A percentile compares a stretch with the other conserved stretches of the same genome.
These are phyloP conservation scores for Tardiomyces digboiensis DNA, from an alignment of 1,139 yeast species.

Conservation along the genomic window DNA sequence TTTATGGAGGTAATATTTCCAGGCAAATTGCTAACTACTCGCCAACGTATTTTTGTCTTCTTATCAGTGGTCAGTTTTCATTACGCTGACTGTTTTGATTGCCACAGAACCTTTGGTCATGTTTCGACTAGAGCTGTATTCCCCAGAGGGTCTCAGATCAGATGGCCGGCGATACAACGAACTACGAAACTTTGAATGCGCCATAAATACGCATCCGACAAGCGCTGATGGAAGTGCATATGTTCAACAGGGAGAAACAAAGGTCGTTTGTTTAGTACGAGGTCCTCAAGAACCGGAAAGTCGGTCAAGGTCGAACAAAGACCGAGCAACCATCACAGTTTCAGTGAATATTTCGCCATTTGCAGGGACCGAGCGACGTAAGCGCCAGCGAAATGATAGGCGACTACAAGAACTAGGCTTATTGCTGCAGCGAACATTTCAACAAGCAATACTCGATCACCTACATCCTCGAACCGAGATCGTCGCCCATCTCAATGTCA, in stretches of 20 bases:
- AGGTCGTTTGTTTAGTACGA: slow-evolving; percentile 72
- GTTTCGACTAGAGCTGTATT: slow-evolving; percentile 72
- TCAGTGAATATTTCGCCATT: slow-evolving; percentile 70
- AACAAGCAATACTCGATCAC: slow-evolving; percentile 65
- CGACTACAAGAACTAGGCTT: slow-evolving; percentile 70
- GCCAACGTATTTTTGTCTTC: too few species aligned
- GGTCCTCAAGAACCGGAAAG: slow-evolving; percentile 84
- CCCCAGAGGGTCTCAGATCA: slow-evolving; percentile 87
- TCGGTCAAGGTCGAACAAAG: slow-evolving; percentile 32
- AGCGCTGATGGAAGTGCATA: slow-evolving; percentile 91
- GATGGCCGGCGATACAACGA: slow-evolving; percentile 98
- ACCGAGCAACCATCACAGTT: slow-evolving; percentile 49
- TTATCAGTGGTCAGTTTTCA: too few species aligned
- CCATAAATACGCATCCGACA: slow-evolving; percentile 78
- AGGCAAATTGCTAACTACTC: too few species aligned
- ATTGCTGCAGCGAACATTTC: slow-evolving; percentile 69
- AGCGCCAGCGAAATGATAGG: slow-evolving; percentile 32
- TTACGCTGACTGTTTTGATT: too few species aligned
- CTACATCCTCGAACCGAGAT: slow-evolving; percentile 80
- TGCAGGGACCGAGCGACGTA: slow-evolving; percentile 68
- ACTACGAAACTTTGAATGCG: slow-evolving; percentile 69
- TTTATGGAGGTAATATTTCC: too few species aligned
- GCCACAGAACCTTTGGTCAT: too few species aligned
- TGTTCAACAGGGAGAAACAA: slow-evolving; percentile 88
- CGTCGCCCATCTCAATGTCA: slow-evolving; percentile 60